Evolutionary conservation across 345 rosid species (phyloP).

Genomic region (Anacardium occidentale): DNA sequence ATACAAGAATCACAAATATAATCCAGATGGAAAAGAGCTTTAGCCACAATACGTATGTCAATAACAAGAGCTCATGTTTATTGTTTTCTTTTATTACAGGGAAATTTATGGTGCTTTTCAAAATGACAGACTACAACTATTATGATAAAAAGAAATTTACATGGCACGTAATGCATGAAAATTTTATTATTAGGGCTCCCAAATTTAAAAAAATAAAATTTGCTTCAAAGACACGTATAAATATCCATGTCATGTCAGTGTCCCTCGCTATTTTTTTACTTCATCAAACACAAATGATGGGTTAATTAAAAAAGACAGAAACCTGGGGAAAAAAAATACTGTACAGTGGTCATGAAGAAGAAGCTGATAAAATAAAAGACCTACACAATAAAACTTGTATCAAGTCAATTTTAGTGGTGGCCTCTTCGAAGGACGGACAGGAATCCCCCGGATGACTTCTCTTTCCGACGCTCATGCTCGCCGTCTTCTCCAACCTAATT

Average conservation of each 20-base stretch:
- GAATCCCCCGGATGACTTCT: conserved; percentile 69
- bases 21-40: too few relatives aligned
- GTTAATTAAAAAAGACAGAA: background rate
- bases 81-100: too few relatives aligned
- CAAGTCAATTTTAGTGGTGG: conserved; percentile 43
- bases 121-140: too few relatives aligned
- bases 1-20: too few relatives aligned
- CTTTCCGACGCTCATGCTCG: conserved; percentile 61
- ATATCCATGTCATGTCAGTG: conserved; percentile 1
- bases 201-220: too few relatives aligned
- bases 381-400: conserved; percentile 2
- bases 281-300: background rate
- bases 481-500: conserved; percentile 68
- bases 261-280: conserved; percentile 6
- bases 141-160: too few relatives aligned
- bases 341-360: conserved; percentile 29
- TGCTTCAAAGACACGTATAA: too few relatives aligned
- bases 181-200: too few relatives aligned
- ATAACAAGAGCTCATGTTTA: too few relatives aligned
- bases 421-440: conserved; percentile 79
- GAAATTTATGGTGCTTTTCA: too few relatives aligned
- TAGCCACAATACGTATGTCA: too few relatives aligned
- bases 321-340: conserved; percentile 14
- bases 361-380: background rate
- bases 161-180: too few relatives aligned